Evolutionary conservation across 192 early-diverging fungal species (phyloP), one percentile per base, ranked within the genome.

Genomic region (Lunasporangiospora selenospora): DNA sequence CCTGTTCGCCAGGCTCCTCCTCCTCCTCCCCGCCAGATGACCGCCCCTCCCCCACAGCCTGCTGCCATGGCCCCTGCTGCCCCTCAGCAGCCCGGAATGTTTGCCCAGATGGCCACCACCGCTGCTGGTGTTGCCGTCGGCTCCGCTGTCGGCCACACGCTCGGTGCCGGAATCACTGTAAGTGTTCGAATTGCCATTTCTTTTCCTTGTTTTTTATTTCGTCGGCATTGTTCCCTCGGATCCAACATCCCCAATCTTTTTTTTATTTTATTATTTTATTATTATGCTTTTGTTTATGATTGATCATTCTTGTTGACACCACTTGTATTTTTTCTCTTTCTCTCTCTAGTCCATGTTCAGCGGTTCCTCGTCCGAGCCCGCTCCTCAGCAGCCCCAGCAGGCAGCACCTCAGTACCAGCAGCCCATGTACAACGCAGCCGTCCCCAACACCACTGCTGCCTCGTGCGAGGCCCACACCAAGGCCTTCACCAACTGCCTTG

Each of bases 41-140:
- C 69, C 42, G 53, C 69, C 16, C 69, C 69, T 58, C 69, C 53
- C 30, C 69, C 62, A 30, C 69, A 73, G 55, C 85, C 88, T 39
- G 77, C 86, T 3, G 75, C 84, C 53, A 70, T 86, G 34, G 83
- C 80, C 19, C 80, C 84, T 32, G 76, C 80, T 43, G 80, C 77
- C 34, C 87, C 87, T 21, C 85, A 86, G 76, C 88, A 91, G 73
- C 89, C 90, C 26, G 89, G 89, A 37, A 58, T 93, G 61, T 89
- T 90, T 63, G 87, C 85, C 32, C 87, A 95, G 80, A 94, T 95
- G 92, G 95, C 93, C n/a, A 81, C 93, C 15, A 95, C 95, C 21
- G 95, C 93, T 52, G 95, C 91, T 41, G 57, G 82, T 93, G 91
- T 93, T 86, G 42, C 82, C 87, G 24, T 93, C 91, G 93, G 93